Evolutionary conservation across 768 basidiomycete species (phyloP).

Genomic region (Lentinula guzmanii): DNA sequence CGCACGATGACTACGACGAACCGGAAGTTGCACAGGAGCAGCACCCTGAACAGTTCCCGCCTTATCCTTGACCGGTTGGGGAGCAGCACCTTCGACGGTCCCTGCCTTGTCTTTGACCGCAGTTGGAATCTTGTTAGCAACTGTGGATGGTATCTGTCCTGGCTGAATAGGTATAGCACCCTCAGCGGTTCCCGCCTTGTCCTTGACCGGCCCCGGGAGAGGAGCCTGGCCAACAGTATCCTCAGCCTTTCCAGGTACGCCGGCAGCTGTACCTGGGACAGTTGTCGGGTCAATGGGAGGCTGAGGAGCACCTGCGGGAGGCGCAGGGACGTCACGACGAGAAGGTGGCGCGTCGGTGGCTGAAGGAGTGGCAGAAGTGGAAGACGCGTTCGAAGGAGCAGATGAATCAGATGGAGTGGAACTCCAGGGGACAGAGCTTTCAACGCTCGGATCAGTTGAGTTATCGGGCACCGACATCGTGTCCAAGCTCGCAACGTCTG

Average conservation of each 20-base stretch:
- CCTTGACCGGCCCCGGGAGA: background rate
- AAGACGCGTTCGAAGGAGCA: background rate
- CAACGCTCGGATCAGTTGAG: background rate
- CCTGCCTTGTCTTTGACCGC: background rate
- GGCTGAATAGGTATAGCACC: background rate
- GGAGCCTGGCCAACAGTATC: background rate
- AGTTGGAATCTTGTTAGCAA: background rate
- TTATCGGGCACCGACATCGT: background rate
- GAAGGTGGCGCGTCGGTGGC: background rate
- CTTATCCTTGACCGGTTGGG: background rate
- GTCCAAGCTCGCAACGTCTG: background rate
- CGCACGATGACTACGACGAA: slow-evolving; percentile 4
- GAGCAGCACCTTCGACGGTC: background rate
- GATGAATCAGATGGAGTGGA: background rate
- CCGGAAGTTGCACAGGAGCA: background rate
- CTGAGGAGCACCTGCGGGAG: background rate
- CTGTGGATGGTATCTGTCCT: background rate
- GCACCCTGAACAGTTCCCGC: background rate
- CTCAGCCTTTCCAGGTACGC: background rate
- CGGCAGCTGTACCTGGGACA: background rate
- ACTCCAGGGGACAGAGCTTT: background rate
- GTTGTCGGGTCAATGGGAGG: background rate
- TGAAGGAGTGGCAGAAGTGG: background rate
- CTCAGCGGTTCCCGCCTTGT: background rate
- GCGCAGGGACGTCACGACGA: background rate